Conservation (phyloP, 2,329 filamentous ascomycete genomes). For the Aspergillus unguis region DNA sequence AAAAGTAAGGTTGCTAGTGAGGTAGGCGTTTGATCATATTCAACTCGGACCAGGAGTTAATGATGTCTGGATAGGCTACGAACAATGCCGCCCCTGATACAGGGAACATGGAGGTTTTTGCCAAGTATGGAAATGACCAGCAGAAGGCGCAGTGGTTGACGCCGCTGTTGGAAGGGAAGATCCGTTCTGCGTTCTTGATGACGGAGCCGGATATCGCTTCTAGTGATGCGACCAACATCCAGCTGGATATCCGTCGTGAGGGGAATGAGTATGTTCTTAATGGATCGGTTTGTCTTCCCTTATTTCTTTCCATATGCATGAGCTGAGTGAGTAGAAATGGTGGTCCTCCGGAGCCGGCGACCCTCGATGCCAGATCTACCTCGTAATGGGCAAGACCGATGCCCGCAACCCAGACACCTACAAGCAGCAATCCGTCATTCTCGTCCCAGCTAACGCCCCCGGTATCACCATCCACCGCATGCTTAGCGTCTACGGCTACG, state of each 20-base stretch:
- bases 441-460: constrained; percentile 75
- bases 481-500: constrained; percentile 91
- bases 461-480: constrained; percentile 93
- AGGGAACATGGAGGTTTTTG: constrained; percentile 92
- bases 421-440: constrained; percentile 86
- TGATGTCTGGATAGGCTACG: constrained; percentile 55
- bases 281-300: constrained; percentile 60
- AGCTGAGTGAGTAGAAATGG: constrained; percentile 70
- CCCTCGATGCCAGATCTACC: constrained; percentile 85
- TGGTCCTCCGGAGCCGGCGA: constrained; percentile 97
- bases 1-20: constrained; percentile 80
- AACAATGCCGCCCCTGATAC: constrained; percentile 92
- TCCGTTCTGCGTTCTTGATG: constrained; percentile 89
- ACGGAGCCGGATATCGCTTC: constrained; percentile 86
- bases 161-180: constrained; percentile 78
- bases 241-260: constrained; percentile 75
- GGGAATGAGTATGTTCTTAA: constrained; percentile 90
- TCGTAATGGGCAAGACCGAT: constrained; percentile 94
- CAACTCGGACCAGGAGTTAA: neutral
- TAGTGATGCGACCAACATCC: constrained; percentile 89
- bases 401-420: constrained; percentile 72
- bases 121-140: constrained; percentile 81
- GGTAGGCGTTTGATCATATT: constrained; percentile 28
- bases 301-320: neutral
- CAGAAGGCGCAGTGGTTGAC: constrained; percentile 83